These are phyloP conservation scores for Arthrobotrys conoides DNA, from an alignment of 2,329 filamentous ascomycete species.

Conservation along the genomic window DNA sequence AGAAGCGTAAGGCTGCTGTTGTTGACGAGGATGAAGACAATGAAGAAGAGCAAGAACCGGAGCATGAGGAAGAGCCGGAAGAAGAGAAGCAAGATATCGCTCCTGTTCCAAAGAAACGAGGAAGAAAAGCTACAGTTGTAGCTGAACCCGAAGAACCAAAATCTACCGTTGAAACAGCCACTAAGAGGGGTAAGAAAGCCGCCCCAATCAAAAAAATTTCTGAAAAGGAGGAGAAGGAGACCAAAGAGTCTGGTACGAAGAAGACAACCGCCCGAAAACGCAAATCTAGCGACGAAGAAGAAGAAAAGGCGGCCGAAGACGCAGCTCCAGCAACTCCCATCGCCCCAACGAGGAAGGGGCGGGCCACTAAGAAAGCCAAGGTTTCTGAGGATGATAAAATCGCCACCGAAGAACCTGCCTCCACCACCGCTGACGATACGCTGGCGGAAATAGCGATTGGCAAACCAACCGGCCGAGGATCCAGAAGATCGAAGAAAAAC, in stretches of 20 bases:
- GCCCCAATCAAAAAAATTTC: constrained; percentile 22
- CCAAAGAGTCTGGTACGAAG: constrained; percentile 37
- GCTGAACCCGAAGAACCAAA: constrained; percentile 30
- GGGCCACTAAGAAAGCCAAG: constrained; percentile 49
- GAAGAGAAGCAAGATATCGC: constrained; percentile 26
- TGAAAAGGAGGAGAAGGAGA: constrained; percentile 16
- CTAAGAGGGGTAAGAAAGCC: constrained; percentile 29
- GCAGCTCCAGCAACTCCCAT: constrained; percentile 28
- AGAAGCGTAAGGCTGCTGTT: constrained; percentile 25
- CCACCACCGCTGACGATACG: constrained; percentile 41
- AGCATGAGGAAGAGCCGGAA: background rate
- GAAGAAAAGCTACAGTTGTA: constrained; percentile 37
- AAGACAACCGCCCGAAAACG: constrained; percentile 45
- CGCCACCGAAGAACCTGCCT: constrained; percentile 6
- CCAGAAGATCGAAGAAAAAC: constrained; percentile 36
- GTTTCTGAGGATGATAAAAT: constrained; percentile 43
- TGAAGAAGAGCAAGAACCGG: constrained; percentile 26
- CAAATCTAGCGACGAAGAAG: constrained; percentile 38
- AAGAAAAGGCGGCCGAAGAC: constrained; percentile 19
- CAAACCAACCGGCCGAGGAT: constrained; percentile 43
- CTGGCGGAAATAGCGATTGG: constrained; percentile 52
- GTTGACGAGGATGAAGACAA: constrained; percentile 28
- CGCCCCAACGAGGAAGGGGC: constrained; percentile 29
- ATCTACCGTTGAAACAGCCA: constrained; percentile 10
- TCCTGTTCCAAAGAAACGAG: constrained; percentile 31